phyloP scores from a whole-genome alignment of 2,329 filamentous ascomycete genomes.

The Fusarium nurragi region DNA sequence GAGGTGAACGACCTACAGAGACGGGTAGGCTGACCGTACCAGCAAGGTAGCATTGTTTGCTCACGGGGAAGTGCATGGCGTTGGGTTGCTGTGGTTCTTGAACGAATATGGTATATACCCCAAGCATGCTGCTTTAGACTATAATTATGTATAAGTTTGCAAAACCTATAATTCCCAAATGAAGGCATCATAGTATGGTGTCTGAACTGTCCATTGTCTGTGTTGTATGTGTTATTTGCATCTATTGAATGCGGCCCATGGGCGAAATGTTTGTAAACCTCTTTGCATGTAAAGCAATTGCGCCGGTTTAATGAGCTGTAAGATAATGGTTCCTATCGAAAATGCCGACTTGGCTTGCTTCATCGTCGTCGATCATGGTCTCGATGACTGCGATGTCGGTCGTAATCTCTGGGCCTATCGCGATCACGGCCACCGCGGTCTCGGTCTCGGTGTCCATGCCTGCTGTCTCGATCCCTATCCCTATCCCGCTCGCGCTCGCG shows the following conservation, averaged over 20 bases:
- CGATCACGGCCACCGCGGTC: slow-evolving; percentile 8
- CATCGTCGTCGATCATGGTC: slow-evolving; percentile 39
- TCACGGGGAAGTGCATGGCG: slow-evolving; percentile 18
- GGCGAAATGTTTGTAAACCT: no score
- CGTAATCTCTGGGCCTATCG: slow-evolving; percentile 34
- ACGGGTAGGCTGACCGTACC: slow-evolving; percentile 18
- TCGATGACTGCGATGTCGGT: slow-evolving; percentile 38
- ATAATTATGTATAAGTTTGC: slow-evolving; percentile 32
- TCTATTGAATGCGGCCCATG: not conserved
- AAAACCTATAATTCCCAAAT: not conserved
- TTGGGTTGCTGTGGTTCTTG: slow-evolving; percentile 15
- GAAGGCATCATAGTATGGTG: not conserved
- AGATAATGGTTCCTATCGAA: not conserved
- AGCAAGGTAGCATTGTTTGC: slow-evolving; percentile 17
- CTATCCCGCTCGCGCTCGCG: slow-evolving; percentile 53
- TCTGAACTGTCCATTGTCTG: not conserved
- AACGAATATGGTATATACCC: slow-evolving; percentile 27
- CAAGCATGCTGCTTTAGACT: slow-evolving; percentile 15
- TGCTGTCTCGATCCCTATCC: slow-evolving; percentile 51
- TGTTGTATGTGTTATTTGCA: not conserved
- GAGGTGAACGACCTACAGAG: not conserved
- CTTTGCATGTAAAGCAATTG: not conserved
- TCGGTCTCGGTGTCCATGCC: slow-evolving; percentile 47
- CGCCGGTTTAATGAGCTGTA: not conserved
- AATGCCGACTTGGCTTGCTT: slow-evolving; percentile 1